phyloP scores from a whole-genome alignment of 805 yeast species.

The Yamadazyma paraphyllophila region DNA sequence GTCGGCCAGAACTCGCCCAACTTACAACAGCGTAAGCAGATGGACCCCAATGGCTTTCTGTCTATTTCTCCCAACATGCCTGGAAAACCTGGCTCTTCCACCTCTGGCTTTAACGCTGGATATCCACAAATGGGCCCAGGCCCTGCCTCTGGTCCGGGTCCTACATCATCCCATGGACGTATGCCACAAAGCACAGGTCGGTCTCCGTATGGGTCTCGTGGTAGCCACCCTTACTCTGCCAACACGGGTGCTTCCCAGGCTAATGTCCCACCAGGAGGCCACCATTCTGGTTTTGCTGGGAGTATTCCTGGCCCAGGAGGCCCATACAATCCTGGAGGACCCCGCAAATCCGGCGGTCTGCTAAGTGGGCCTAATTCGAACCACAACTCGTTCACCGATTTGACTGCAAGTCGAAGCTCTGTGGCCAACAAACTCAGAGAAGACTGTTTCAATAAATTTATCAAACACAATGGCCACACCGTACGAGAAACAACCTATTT shows the following conservation, averaged over 20 bases:
- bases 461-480: constrained; percentile 22
- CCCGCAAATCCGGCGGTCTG: background rate
- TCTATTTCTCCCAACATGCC: constrained; percentile 1
- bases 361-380: background rate
- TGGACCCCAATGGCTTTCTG: background rate
- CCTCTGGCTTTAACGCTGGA: background rate
- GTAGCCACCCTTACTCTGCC: constrained; percentile 3
- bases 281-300: background rate
- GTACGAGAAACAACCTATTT: constrained; percentile 49
- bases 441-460: constrained; percentile 38
- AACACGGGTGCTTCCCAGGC: background rate
- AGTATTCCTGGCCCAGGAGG: background rate
- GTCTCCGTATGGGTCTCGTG: background rate
- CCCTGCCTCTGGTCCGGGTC: background rate
- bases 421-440: constrained; percentile 32
- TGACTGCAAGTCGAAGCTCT: background rate
- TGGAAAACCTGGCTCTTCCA: background rate
- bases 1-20: constrained; percentile 7
- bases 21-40: constrained; percentile 10
- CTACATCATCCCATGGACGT: background rate
- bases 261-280: background rate
- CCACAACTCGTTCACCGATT: constrained; percentile 3
- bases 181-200: background rate
- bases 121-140: background rate
- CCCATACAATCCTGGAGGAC: background rate